phyloP scores from a whole-genome alignment of 192 early-diverging fungal genomes.

The Mortierella hygrophila region DNA sequence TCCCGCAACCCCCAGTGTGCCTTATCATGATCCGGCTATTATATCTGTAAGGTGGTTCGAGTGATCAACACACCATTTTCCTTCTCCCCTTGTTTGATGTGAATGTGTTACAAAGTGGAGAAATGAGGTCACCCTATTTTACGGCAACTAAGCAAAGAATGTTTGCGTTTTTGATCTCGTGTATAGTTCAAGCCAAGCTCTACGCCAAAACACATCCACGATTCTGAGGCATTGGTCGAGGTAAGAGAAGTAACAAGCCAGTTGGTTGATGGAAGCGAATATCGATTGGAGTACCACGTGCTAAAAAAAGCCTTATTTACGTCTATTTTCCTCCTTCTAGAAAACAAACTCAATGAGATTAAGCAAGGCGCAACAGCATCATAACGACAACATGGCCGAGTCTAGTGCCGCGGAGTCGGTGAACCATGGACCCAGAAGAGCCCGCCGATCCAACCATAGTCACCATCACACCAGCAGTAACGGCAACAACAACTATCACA shows the following conservation, averaged over 20 bases:
- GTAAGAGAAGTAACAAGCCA: background rate
- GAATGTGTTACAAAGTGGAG: background rate
- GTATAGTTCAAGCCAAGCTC: constrained; percentile 38
- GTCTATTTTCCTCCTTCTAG: constrained; percentile 16
- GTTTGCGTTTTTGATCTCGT: background rate
- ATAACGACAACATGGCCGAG: constrained; percentile 26
- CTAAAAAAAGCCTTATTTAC: background rate
- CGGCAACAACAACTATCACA: constrained; percentile 27
- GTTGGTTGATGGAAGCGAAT: background rate
- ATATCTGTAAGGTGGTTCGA: constrained; percentile 61
- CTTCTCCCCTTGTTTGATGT: background rate
- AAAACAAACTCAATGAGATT: constrained; percentile 13
- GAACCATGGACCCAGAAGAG: constrained; percentile 31
- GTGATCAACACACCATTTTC: background rate
- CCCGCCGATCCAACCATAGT: constrained; percentile 10
- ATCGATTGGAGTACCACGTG: background rate
- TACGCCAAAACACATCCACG: constrained; percentile 5
- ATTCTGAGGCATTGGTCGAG: constrained; percentile 4
- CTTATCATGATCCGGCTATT: constrained; percentile 70
- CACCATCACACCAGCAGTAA: constrained; percentile 13
- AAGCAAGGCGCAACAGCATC: constrained; percentile 16
- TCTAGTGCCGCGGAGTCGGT: constrained; percentile 48
- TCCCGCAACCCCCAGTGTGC: constrained; percentile 48
- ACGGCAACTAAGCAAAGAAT: background rate
- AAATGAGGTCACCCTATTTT: background rate